phyloP scores from a whole-genome alignment of 345 rosid species.

The Theobroma cacao region DNA sequence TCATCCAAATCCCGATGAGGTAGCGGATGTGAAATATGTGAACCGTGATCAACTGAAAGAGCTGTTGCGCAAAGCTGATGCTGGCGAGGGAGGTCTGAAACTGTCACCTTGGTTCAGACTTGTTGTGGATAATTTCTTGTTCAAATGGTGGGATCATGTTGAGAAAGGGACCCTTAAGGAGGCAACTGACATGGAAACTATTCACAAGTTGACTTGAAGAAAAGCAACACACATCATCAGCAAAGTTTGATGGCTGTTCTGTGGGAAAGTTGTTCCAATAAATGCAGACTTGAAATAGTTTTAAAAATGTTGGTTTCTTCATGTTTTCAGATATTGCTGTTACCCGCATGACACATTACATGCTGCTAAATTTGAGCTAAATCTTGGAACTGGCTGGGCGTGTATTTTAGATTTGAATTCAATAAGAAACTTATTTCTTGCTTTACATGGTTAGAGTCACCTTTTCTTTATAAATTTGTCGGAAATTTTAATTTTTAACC shows the following conservation, averaged over 20 bases:
- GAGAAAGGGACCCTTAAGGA: constrained; percentile 69
- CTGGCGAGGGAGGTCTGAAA: constrained; percentile 79
- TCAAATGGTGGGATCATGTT: constrained; percentile 94
- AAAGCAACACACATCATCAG: neutral
- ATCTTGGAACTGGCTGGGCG: neutral
- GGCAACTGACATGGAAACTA: constrained; percentile 69
- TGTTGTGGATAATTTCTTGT: constrained; percentile 89
- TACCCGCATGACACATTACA: neutral
- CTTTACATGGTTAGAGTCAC: neutral
- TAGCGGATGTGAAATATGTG: constrained; percentile 72
- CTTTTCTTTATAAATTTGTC: neutral
- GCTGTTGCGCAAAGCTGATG: constrained; percentile 83
- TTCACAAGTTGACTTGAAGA: constrained; percentile 59
- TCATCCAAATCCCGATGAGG: constrained; percentile 88
- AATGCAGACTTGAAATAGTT: neutral
- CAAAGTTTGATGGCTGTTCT: neutral
- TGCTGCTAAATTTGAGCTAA: neutral
- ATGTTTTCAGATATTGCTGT: neutral
- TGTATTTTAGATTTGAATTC: neutral
- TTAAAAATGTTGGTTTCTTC: neutral
- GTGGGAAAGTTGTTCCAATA: neutral
- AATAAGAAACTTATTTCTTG: neutral
- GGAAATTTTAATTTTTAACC: too few species aligned
- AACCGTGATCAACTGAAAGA: constrained; percentile 77
- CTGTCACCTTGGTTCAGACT: constrained; percentile 95